These are phyloP conservation scores for Adansonia gregorii DNA, from an alignment of 441 rosid species.

Conservation along the genomic window DNA sequence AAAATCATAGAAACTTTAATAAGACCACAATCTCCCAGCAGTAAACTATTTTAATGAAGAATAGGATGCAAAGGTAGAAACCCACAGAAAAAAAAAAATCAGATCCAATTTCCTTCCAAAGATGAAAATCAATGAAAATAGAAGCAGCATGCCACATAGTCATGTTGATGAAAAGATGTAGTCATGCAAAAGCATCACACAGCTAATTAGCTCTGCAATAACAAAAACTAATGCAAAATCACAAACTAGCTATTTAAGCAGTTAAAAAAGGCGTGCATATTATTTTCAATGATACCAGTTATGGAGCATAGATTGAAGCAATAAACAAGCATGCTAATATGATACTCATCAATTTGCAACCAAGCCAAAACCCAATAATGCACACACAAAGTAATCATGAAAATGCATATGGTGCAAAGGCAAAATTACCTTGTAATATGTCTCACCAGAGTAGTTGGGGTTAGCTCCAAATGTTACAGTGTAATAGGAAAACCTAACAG, in stretches of 20 bases:
- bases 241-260: background rate
- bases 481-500: constrained; percentile 77
- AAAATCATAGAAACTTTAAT: constrained; percentile 4
- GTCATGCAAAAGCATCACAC: constrained; percentile 1
- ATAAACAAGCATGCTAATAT: constrained; percentile 1
- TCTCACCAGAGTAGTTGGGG: constrained; percentile 82
- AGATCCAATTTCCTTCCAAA: background rate
- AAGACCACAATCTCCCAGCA: background rate
- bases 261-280: background rate
- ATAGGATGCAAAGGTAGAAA: background rate
- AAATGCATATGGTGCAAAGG: constrained; percentile 15
- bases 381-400: background rate
- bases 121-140: background rate
- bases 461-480: constrained; percentile 92
- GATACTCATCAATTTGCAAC: background rate
- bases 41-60: background rate
- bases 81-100: background rate
- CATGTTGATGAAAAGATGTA: background rate
- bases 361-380: constrained; percentile 15
- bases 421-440: constrained; percentile 74
- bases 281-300: background rate
- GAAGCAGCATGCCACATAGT: background rate
- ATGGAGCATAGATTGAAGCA: background rate
- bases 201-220: background rate
- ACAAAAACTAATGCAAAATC: background rate